phyloP scores from a whole-genome alignment of 1,284 basidiomycete genomes.

The Neonothopanus nambi region DNA sequence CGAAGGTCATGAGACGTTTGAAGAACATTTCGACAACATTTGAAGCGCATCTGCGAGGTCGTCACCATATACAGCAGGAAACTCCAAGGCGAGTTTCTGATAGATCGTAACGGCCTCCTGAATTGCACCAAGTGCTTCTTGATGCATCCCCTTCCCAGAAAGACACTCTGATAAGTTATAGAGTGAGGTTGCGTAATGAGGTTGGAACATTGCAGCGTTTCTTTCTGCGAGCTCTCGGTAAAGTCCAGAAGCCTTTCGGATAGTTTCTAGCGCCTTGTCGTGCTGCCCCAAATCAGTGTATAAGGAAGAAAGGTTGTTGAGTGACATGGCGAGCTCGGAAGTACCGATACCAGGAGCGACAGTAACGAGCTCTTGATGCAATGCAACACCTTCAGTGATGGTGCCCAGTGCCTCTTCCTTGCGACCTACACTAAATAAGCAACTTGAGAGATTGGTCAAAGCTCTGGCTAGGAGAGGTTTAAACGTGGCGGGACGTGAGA shows the following conservation, averaged over 20 bases:
- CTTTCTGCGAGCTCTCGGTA: background rate
- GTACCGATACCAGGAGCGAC: background rate
- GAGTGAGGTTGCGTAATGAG: background rate
- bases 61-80: background rate
- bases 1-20: too few relatives aligned
- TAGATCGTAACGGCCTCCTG: background rate
- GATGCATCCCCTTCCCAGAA: background rate
- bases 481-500: background rate
- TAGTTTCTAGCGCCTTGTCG: background rate
- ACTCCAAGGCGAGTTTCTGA: background rate
- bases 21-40: too few relatives aligned
- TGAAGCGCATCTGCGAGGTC: background rate
- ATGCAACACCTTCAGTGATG: background rate
- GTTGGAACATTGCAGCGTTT: background rate
- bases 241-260: background rate
- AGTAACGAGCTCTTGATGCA: background rate
- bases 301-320: conserved; percentile 5
- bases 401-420: conserved; percentile 1
- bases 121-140: background rate
- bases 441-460: conserved; percentile 1
- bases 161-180: background rate
- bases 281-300: background rate
- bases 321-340: conserved; percentile 6
- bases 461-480: background rate
- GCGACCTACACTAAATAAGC: background rate